Evolutionary conservation across 2,329 filamentous ascomycete species (phyloP).

Genomic region (Mariannaea elegans): DNA sequence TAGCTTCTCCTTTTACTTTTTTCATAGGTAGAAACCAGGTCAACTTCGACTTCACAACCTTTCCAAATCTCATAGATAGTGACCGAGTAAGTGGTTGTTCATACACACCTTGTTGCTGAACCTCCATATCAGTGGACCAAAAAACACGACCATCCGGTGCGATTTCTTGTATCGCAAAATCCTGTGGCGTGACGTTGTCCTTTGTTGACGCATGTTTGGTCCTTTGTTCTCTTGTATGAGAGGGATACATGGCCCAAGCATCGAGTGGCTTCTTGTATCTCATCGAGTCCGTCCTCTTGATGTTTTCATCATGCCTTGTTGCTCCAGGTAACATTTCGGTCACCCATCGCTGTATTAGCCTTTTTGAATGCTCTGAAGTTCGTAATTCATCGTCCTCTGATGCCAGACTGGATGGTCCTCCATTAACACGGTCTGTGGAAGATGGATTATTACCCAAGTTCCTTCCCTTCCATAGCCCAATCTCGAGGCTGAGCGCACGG

Average conservation of each 20-base stretch:
- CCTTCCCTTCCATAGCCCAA: slow-evolving; percentile 2
- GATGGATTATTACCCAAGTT: slow-evolving; percentile 2
- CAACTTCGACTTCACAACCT: slow-evolving; percentile 37
- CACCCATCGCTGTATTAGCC: slow-evolving; percentile 34
- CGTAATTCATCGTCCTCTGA: slow-evolving; percentile 26
- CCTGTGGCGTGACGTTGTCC: slow-evolving; percentile 40
- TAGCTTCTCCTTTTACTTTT: neutral
- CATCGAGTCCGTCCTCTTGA: neutral
- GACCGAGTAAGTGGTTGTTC: slow-evolving; percentile 30
- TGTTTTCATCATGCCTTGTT: neutral
- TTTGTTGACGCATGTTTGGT: slow-evolving; percentile 32
- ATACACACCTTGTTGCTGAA: slow-evolving; percentile 1
- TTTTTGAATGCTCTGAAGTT: slow-evolving; percentile 18
- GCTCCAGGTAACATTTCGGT: slow-evolving; percentile 24
- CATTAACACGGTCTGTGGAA: slow-evolving; percentile 1
- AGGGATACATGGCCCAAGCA: slow-evolving; percentile 48
- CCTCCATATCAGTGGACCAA: slow-evolving; percentile 40
- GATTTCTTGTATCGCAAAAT: slow-evolving; percentile 41
- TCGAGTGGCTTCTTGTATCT: slow-evolving; percentile 34
- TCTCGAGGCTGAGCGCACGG: slow-evolving; percentile 5
- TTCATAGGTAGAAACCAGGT: slow-evolving; percentile 8
- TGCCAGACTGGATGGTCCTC: slow-evolving; percentile 23
- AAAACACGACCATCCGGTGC: slow-evolving; percentile 28
- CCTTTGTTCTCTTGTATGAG: slow-evolving; percentile 42
- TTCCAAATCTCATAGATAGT: slow-evolving; percentile 43